Evolutionary conservation across 2,329 filamentous ascomycete species (phyloP), one percentile per base, ranked within the genome.

Genomic region (Colletotrichum sp.): DNA sequence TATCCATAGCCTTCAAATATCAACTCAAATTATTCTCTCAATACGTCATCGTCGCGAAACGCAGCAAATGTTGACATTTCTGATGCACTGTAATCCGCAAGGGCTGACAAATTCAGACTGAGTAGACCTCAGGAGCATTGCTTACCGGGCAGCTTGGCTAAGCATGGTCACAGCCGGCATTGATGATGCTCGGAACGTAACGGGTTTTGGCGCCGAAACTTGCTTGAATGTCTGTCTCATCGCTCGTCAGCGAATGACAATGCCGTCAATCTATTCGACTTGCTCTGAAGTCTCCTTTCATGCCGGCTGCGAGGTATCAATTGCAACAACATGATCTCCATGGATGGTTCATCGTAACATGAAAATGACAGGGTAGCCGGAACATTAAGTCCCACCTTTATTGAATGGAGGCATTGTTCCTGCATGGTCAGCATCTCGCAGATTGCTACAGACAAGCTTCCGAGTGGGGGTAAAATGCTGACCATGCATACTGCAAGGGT

Each of bases 231-330:
- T 44, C 5, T 44, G 39, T 44, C 39, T 44, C 5, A 9, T 18
- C 8, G 8, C 8, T 3, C 1, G 15, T 3, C 39, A 44, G 1
- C 39, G 39, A 9, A 10, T 10, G 5, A 4, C 16, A 44, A 1
- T n/a, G 39, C 18, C 39, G 18, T n/a, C 18, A 10, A 3, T n/a
- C 18, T 44, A 44, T 1, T 44, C 18, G 39, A n/a, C 3, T 0
- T n/a, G 3, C 39, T 1, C 39, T 3, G 5, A n/a, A n/a, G 18
- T 6, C 18, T 44, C 39, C 39, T n/a, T 18, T 44, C 39, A 44
- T n/a, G 18, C 18, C 0, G 39, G 39, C 39, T n/a, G 39, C 16
- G 18, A 2, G 8, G 39, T n/a, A 18, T 44, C 39, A n/a, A 44
- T 44, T 44, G 39, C 18, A 10, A 44, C 16, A 10, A 44, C 5